Evolutionary conservation across 768 basidiomycete species (phyloP), one percentile per base, ranked within the genome.

Genomic region (Fomitopsis serialis): DNA sequence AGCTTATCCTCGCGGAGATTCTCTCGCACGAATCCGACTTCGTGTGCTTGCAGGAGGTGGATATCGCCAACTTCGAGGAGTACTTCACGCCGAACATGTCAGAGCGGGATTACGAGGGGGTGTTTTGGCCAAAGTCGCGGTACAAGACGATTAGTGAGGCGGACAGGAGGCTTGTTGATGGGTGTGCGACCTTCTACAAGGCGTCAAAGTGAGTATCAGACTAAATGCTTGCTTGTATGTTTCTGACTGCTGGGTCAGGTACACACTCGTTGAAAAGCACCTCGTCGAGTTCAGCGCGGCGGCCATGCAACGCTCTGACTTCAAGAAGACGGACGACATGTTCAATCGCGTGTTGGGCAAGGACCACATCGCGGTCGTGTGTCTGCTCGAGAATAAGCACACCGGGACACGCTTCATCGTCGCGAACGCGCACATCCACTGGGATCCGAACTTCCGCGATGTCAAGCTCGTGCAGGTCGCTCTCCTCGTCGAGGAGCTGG

Each of bases 261-360:
- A 92, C 70, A 81, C 87, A 57, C 82, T 99, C 22, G 87, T 99
- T 40, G 95, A 98, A 74, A 90, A 89, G 61, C 87, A 94, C 50
- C 81, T 94, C 37, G 79, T 98, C 65, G 97, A 98, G 68, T 99
- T 95, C 74, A 90, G 87, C 66, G 80, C 89, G 34, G 79, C 94
- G 57, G 96, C 95, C 19, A 88, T 98, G 81, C 89, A 92, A 62
- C 84, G 93, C 24, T 82, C 87, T 47, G 93, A 95, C 67, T 92
- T 94, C 74, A 92, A 93, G 77, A 93, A 94, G 73, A 96, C 93
- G 17, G 94, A 98, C 64, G 96, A 98, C 74, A 95, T 98, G 94
- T 98, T 98, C 80, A 98, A 98, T 66, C 92, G 97, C 29, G 93
- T 98, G 51, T 80, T 98, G 61, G 88, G 89, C 57, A 91, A 92